These are phyloP conservation scores for Candida pseudoviswanathii DNA, from an alignment of 1,139 yeast species.

Conservation along the genomic window DNA sequence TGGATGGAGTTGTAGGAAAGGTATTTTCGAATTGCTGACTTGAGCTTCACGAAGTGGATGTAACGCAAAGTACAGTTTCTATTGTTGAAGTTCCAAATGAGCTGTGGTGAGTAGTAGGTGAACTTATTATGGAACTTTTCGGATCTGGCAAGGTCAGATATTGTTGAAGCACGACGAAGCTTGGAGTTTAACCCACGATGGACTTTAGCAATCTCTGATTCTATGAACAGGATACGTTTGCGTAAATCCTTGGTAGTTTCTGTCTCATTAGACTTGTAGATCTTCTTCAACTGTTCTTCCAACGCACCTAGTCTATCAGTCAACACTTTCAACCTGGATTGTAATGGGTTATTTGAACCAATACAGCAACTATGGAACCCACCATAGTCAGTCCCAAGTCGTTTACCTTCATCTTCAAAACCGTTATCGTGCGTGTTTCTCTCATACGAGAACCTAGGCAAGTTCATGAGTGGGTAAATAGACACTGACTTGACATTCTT, in stretches of 20 bases:
- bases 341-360: conserved; percentile 27
- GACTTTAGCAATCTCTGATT: conserved; percentile 22
- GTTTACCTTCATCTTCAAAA: conserved; percentile 22
- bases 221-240: conserved; percentile 26
- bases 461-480: conserved; percentile 37
- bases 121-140: conserved; percentile 45
- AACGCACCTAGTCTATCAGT: conserved; percentile 32
- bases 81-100: conserved; percentile 46
- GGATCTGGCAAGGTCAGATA: conserved; percentile 17
- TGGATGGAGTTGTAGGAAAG: conserved; percentile 41
- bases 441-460: conserved; percentile 41
- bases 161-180: conserved; percentile 8
- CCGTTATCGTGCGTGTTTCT: conserved; percentile 38
- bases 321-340: conserved; percentile 32
- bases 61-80: conserved; percentile 40
- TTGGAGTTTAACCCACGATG: conserved; percentile 8
- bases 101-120: conserved; percentile 40
- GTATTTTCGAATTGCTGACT: conserved; percentile 30
- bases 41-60: conserved; percentile 41
- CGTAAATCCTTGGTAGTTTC: conserved; percentile 14
- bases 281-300: conserved; percentile 20
- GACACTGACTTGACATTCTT: conserved; percentile 25
- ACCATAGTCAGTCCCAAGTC: neutral
- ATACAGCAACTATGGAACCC: conserved; percentile 31
- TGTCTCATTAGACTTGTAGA: conserved; percentile 16